A percentile compares a stretch with the other conserved stretches of the same genome.
These are phyloP conservation scores for Aspergillus sclerotioniger DNA, from an alignment of 495 filamentous ascomycete genomes.

Conservation along the genomic window DNA sequence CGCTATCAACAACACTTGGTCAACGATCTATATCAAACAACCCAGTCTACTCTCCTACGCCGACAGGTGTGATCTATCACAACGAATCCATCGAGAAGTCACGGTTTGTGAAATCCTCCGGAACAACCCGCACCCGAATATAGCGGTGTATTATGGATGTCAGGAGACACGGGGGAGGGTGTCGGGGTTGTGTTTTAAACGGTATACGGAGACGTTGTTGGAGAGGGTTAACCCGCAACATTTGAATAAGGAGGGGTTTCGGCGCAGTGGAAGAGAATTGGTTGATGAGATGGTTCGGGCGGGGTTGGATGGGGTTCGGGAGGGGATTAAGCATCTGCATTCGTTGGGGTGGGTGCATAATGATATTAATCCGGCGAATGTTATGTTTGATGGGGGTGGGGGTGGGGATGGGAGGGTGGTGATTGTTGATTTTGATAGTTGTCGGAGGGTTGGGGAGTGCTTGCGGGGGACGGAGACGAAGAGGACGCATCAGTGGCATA, in stretches of 20 bases:
- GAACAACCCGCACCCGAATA: slow-evolving; percentile 37
- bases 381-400: slow-evolving; percentile 35
- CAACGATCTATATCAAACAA: slow-evolving; percentile 25
- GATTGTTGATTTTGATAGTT: slow-evolving; percentile 44
- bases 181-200: slow-evolving; percentile 38
- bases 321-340: slow-evolving; percentile 40
- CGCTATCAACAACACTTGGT: slow-evolving; percentile 16
- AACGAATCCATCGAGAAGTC: slow-evolving; percentile 23
- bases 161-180: slow-evolving; percentile 31
- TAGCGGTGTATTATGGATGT: slow-evolving; percentile 36
- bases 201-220: slow-evolving; percentile 33
- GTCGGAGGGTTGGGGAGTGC: slow-evolving; percentile 23
- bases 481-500: slow-evolving; percentile 25
- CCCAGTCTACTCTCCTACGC: slow-evolving; percentile 25
- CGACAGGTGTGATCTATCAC: slow-evolving; percentile 17
- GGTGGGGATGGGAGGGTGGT: slow-evolving; percentile 20
- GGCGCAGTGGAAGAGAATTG: slow-evolving; percentile 17
- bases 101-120: slow-evolving; percentile 32
- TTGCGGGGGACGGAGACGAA: slow-evolving; percentile 22
- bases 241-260: slow-evolving; percentile 20
- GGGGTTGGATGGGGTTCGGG: slow-evolving; percentile 23
- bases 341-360: slow-evolving; percentile 35
- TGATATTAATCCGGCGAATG: slow-evolving; percentile 38
- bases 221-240: slow-evolving; percentile 25
- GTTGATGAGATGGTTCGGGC: slow-evolving; percentile 4